Base-by-base conservation (phyloP, 1,139 yeast species). In the Kodamaea suecica region DNA sequence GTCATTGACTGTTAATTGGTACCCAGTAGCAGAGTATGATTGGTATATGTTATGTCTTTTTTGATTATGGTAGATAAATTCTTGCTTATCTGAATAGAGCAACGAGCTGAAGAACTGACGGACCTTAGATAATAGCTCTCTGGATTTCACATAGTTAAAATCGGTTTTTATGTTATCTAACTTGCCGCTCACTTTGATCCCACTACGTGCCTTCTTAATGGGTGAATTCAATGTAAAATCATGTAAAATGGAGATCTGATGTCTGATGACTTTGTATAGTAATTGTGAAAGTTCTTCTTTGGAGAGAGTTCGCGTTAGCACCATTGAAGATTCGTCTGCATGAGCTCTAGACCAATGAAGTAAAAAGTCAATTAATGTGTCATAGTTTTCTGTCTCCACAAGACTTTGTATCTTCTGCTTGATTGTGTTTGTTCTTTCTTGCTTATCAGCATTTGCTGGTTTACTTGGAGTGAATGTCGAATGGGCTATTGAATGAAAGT, bases 61-160 rank as follows among this genome's bases (percentile, higher is more conserved):
- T 3, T 39, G 38, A 15, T 32, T 29, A 16, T 45, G 43, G 38
- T 64, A 64, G 7, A 63, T 44, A 34, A 46, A 49, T n/a, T 45
- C 53, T 2, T 29, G 29, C 10, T 50, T 30, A 27, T 45, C 38
- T 3, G 50, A 43, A 36, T 52, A 61, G 17, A 65, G 33, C 20
- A 66, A 40, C 17, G 57, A 52, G 19, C 55, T 45, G 39, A 63
- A 64, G 2, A 64, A 48, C 10, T 41, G 39, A 39, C 71, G 51
- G 26, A 66, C 55, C 21, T 47, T 40, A 4, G 42, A 41, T 15
- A 51, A 45, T 31, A 55, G 41, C 19, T 40, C 39, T 21, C 46
- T 34, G 3, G 47, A 35, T 15, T 31, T 39, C 9, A 40, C 37
- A 21, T 40, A 43, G 17, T 29, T 35, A 24, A 35, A 31, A 15